Base-by-base conservation (phyloP, 2,329 filamentous ascomycete species). In the Talaromyces sp. region DNA sequence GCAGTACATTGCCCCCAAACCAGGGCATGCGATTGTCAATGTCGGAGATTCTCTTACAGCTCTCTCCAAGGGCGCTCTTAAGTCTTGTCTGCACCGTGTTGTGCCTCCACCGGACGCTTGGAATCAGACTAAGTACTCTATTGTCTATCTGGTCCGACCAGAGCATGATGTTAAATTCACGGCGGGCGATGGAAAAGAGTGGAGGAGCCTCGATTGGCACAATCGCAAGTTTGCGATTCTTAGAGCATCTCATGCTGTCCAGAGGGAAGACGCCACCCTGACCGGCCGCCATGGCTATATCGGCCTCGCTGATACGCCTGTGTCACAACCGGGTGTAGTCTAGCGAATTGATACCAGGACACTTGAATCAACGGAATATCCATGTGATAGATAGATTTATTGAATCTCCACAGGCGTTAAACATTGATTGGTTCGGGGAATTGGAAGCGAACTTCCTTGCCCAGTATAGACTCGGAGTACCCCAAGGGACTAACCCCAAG, bases 1-100 rank as follows among this genome's bases (percentile, higher is more conserved):
- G 76, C 77, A 77, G 51, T 85, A 83, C 71, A 80, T 85, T 10
- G 78, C 73, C 60, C 83, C 83, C 56, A 78, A 77, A 66, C 68
- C 71, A 0, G 81, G 81, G 60, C 77, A 75, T 64, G 83, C 83
- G 32, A 77, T 86, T 66, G 75, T 85, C 65, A 81, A 86, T 70
- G 80, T 86, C 17, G 83, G 83, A 61, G 83, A 86, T 75, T 83
- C 81, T 27, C 76, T 86, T 63, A 79, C 50, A 1, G 53, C 57
- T 11, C 54, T 62, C 14, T 55, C 63, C 1, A 58, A 57, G 5
- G 54, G 54, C 3, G 17, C 26, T 11, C 48, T 64, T 10, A 21
- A 38, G 24, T 56, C 54, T 43, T 35, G 19, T 27, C 21, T 56
- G 32, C 54, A 56, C n/a, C 54, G 54, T 8, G 54, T 56, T 29